These are phyloP conservation scores for Fusarium pseudograminearum DNA, from an alignment of 2,329 filamentous ascomycete species.

Conservation along the genomic window DNA sequence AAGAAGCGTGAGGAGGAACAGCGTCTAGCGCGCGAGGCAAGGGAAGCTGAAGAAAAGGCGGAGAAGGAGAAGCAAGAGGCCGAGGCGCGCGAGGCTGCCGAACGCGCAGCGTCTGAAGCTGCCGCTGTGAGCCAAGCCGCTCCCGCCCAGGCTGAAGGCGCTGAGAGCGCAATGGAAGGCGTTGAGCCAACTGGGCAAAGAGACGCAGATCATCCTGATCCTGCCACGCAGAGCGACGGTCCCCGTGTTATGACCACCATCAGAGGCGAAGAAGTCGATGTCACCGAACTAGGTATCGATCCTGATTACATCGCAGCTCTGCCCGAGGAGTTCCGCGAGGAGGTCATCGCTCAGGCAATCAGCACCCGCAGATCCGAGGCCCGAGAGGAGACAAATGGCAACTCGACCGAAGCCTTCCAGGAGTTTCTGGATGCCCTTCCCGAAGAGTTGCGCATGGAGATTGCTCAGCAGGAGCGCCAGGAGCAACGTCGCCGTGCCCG, in stretches of 20 bases:
- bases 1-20: slow-evolving; percentile 75
- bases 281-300: slow-evolving; percentile 94
- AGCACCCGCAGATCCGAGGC: slow-evolving; percentile 85
- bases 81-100: slow-evolving; percentile 72
- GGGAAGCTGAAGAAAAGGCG: slow-evolving; percentile 76
- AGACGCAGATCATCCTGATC: slow-evolving; percentile 48
- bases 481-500: slow-evolving; percentile 90
- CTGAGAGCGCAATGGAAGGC: slow-evolving; percentile 77
- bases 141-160: slow-evolving; percentile 20
- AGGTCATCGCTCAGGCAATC: slow-evolving; percentile 92
- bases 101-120: slow-evolving; percentile 70
- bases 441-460: slow-evolving; percentile 87
- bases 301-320: slow-evolving; percentile 94
- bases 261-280: slow-evolving; percentile 87
- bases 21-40: slow-evolving; percentile 74
- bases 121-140: slow-evolving; percentile 53
- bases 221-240: slow-evolving; percentile 47
- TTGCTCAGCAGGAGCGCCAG: slow-evolving; percentile 89
- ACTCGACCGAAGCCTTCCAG: slow-evolving; percentile 86
- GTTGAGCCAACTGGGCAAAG: slow-evolving; percentile 68
- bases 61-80: slow-evolving; percentile 76
- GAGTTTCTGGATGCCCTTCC: slow-evolving; percentile 95
- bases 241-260: slow-evolving; percentile 83
- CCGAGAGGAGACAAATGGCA: slow-evolving; percentile 74
- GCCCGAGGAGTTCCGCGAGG: slow-evolving; percentile 95